A percentile compares a stretch with the other conserved stretches of the same genome.
Evolutionary conservation across 2,329 filamentous ascomycete species (phyloP).

Genomic region (Dendryphion nanum): DNA sequence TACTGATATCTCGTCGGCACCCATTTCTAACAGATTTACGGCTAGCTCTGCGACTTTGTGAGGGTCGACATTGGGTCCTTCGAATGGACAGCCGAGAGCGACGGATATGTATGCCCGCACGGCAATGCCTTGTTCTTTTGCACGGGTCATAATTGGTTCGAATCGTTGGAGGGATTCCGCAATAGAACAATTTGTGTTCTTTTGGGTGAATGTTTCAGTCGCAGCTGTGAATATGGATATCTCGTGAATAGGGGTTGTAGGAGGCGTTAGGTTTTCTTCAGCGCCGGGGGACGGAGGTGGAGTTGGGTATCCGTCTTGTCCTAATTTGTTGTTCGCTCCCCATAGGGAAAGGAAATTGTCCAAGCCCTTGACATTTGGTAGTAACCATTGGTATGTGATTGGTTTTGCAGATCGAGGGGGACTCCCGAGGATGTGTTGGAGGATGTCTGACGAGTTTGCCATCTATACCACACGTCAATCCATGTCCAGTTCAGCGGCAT

Average conservation of each 20-base stretch:
- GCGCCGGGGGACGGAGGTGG: conserved; percentile 38
- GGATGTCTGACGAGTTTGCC: conserved; percentile 73
- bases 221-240: conserved; percentile 80
- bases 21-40: conserved; percentile 72
- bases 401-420: conserved; percentile 54
- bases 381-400: conserved; percentile 76
- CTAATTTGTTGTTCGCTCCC: conserved; percentile 26
- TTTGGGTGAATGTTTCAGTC: conserved; percentile 75
- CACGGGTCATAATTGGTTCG: conserved; percentile 65
- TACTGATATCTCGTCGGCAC: conserved; percentile 85
- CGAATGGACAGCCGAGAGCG: conserved; percentile 76
- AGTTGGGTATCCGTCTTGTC: conserved; percentile 52
- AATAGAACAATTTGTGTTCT: conserved; percentile 80
- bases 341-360: conserved; percentile 59
- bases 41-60: conserved; percentile 62
- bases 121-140: conserved; percentile 63
- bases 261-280: conserved; percentile 44
- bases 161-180: conserved; percentile 70
- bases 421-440: conserved; percentile 63
- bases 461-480: conserved; percentile 54
- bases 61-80: conserved; percentile 61
- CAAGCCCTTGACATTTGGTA: conserved; percentile 73
- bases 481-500: background rate
- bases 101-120: conserved; percentile 74
- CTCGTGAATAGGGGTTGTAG: conserved; percentile 46